Conservation (phyloP, 305 asterid species). For the Fraxinus sp. region DNA sequence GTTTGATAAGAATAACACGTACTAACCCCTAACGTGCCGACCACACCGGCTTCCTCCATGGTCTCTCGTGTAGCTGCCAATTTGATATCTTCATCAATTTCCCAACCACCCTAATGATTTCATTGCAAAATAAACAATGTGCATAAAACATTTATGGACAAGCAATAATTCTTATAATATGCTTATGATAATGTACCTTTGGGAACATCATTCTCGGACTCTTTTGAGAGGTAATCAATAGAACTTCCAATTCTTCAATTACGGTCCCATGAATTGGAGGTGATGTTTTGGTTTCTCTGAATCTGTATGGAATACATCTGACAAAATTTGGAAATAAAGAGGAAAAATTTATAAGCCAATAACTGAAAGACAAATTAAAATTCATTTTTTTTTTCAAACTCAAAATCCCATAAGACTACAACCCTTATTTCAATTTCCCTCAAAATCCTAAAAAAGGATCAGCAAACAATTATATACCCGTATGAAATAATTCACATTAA, state of each 20-base stretch:
- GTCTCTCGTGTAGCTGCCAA: conserved; percentile 87
- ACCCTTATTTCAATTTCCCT: not conserved
- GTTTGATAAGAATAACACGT: not conserved
- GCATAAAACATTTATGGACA: conserved; percentile 8
- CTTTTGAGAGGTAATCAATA: conserved; percentile 71
- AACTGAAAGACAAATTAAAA: not conserved
- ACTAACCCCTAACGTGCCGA: conserved; percentile 66
- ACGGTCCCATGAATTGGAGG: conserved; percentile 38
- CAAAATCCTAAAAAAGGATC: not conserved
- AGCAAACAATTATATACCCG: not conserved
- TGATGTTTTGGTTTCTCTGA: conserved; percentile 37
- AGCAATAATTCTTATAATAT: not conserved
- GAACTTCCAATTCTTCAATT: conserved; percentile 71
- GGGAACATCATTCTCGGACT: conserved; percentile 77
- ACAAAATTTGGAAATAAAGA: conserved; percentile 21
- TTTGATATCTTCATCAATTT: conserved; percentile 76
- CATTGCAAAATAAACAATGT: conserved; percentile 28
- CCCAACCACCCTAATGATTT: conserved; percentile 90
- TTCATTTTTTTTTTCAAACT: not conserved
- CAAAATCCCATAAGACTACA: not conserved
- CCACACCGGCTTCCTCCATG: conserved; percentile 86
- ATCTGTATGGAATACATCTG: conserved; percentile 84
- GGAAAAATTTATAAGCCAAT: not conserved
- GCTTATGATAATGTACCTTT: conserved; percentile 49
- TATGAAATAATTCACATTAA: not conserved